Evolutionary conservation across 208 protist species (phyloP).

Genomic region (Blastocrithidia nonstop): DNA sequence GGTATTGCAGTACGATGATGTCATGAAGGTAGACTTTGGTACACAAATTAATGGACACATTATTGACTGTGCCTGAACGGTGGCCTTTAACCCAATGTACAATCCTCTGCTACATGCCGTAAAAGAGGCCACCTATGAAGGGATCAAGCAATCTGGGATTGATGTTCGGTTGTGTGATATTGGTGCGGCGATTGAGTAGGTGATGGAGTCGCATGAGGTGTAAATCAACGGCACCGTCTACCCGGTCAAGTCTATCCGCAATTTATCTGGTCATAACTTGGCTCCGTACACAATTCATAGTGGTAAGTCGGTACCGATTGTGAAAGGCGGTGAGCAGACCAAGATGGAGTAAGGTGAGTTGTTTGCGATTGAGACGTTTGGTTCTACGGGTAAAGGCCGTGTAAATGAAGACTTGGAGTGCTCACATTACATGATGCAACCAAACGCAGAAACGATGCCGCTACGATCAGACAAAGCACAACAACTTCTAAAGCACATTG

Average conservation of each 20-base stretch:
- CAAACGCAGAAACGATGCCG: slow-evolving; percentile 39
- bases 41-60: slow-evolving; percentile 96
- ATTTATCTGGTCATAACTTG: slow-evolving; percentile 98
- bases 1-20: slow-evolving; percentile 90
- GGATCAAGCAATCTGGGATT: slow-evolving; percentile 92
- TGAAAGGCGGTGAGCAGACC: slow-evolving; percentile 86
- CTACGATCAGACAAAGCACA: slow-evolving; percentile 78
- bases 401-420: slow-evolving; percentile 95
- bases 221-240: slow-evolving; percentile 91
- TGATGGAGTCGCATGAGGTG: slow-evolving; percentile 96
- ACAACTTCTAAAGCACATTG: slow-evolving; percentile 85
- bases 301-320: slow-evolving; percentile 98
- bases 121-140: slow-evolving; percentile 95
- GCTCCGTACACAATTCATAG: slow-evolving; percentile 96
- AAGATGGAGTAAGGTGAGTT: slow-evolving; percentile 96
- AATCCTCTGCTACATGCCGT: slow-evolving; percentile 92
- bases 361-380: slow-evolving; percentile 99
- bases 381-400: slow-evolving; percentile 90
- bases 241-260: slow-evolving; percentile 93
- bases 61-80: slow-evolving; percentile 96
- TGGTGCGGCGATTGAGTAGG: slow-evolving; percentile 93
- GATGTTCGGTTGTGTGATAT: slow-evolving; percentile 93
- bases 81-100: slow-evolving; percentile 94
- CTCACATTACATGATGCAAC: slow-evolving; percentile 97
- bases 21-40: slow-evolving; percentile 98